Evolutionary conservation across 2,329 filamentous ascomycete species (phyloP).

Genomic region (Sclerotinia trifoliorum): DNA sequence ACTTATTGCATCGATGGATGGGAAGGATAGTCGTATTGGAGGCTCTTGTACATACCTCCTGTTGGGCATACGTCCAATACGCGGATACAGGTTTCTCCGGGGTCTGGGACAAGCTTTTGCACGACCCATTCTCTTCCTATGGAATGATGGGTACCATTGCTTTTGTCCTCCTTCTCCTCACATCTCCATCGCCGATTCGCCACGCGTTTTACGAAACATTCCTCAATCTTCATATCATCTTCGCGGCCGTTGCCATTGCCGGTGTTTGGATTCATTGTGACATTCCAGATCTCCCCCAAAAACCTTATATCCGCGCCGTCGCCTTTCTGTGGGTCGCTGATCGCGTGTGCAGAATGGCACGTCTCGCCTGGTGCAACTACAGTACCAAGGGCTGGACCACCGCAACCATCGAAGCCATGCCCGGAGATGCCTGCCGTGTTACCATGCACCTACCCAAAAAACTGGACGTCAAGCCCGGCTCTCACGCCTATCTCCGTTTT

Average conservation of each 20-base stretch:
- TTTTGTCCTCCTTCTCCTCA: slow-evolving; percentile 65
- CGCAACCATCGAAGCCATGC: slow-evolving; percentile 65
- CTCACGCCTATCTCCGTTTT: slow-evolving; percentile 74
- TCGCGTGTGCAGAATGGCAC: slow-evolving; percentile 60
- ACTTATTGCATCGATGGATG: slow-evolving; percentile 82
- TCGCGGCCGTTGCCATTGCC: slow-evolving; percentile 66
- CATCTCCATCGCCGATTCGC: slow-evolving; percentile 75
- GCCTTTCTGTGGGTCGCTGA: slow-evolving; percentile 77
- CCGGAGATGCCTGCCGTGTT: slow-evolving; percentile 67
- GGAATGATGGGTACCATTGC: slow-evolving; percentile 61
- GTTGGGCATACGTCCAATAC: slow-evolving; percentile 72
- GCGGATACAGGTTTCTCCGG: slow-evolving; percentile 62
- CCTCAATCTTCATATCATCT: slow-evolving; percentile 77
- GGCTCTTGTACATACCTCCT: slow-evolving; percentile 65
- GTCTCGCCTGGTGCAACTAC: slow-evolving; percentile 66
- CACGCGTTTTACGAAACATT: slow-evolving; percentile 98
- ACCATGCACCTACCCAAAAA: slow-evolving; percentile 68
- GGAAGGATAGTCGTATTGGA: slow-evolving; percentile 72
- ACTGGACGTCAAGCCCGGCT: slow-evolving; percentile 65
- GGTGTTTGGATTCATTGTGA: slow-evolving; percentile 78
- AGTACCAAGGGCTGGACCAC: slow-evolving; percentile 53
- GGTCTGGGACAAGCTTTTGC: slow-evolving; percentile 52
- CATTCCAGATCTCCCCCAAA: slow-evolving; percentile 61
- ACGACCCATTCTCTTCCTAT: slow-evolving; percentile 62
- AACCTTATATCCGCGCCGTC: slow-evolving; percentile 72